Base-by-base conservation (phyloP, 176 grass and related monocot genomes). In the Cocos nucifera region DNA sequence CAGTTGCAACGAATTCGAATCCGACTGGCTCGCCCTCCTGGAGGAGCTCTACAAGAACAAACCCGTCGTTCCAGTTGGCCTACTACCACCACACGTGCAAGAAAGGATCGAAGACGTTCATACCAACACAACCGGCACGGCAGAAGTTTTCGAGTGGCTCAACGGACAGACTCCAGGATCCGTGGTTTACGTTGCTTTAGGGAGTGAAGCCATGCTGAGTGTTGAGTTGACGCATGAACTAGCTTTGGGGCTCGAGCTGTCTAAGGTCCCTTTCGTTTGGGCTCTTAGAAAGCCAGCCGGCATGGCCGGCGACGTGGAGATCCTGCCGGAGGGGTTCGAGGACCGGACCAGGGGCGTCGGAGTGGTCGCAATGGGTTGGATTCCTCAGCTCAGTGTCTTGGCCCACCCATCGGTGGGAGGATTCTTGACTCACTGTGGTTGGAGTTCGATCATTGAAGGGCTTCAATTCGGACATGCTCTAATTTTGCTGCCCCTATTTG, bases 151-250 rank as follows among this genome's bases (percentile, higher is more conserved):
- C 8, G 24, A 17, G 4, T 89, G 81, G 81, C 48, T 95, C 0
- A 71, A 77, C 48, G 23, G n/a, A 0, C 85, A 85, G 32, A 22
- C 61, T 0, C 12, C 69, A 0, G 58, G 73, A 22, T 82, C 81
- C 0, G 89, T 85, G 4, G 49, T 95, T 16, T 88, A 80, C 15
- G 59, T 88, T 2, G 81, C 89, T 5, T 77, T 88, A 0, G 89
- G 89, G 3, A 88, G 72, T 17, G 89, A 88, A 63, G 75, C 71
- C 2, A 59, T 63, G 4, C 39, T 85, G 18, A 85, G 67, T 2
- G 48, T 29, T 0, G 51, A 73, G 22, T 56, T 56, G 20, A 9
- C 70, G 30, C 72, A 80, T 2, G 89, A 89, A 54, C 62, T 95
- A 6, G 77, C 82, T 15, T 24, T 73, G 0, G 82, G 82, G 6